Base-by-base conservation (phyloP, 495 filamentous ascomycete species). In the Evernia prunastri region DNA sequence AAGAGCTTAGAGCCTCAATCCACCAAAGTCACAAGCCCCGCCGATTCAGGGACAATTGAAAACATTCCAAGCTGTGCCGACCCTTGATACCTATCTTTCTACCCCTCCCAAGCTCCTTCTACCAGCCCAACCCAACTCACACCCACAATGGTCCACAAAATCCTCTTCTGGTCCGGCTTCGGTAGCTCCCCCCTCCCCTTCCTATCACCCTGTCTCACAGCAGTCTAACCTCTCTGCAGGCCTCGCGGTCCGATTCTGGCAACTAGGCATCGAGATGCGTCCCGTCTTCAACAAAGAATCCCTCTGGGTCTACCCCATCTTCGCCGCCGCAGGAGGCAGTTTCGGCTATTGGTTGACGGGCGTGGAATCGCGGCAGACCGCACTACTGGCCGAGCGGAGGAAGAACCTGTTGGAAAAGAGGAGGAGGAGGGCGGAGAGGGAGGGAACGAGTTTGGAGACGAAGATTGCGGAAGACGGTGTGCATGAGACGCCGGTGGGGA, bases 211-310 rank as follows among this genome's bases (percentile, higher is more conserved):
- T 67, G 18, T 17, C 4, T 31, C 25, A 18, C 5, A 23, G 4
- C 31, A 39, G 15, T 23, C 56, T 68, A 59, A 67, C 27, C 43
- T 23, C 39, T 53, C 17, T 23, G 29, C 64, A 98, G 94, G 94
- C 80, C 73, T 96, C 72, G 90, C 86, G 71, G 88, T 92, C 73
- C 91, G 93, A 68, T 78, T 91, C 75, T 96, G 90, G 91, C 93
- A 96, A 78, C 87, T 97, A 74, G 95, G 92, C 69, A 91, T 98
- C 72, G 93, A 98, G 79, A 95, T 96, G 93, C 92, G 94, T 63
- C 94, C 94, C 25, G 85, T 96, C 74, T 88, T 96, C 80, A 84
- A 84, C 74, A 82, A 78, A 63, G 80, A 85, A 72, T 85, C 87
- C 47, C 81, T 94, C 65, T 93, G 87, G 88, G 91, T 83, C n/a